Evolutionary conservation across 805 yeast species (phyloP), one percentile per base, ranked within the genome.

Genomic region (Zygosaccharomyces lentus): DNA sequence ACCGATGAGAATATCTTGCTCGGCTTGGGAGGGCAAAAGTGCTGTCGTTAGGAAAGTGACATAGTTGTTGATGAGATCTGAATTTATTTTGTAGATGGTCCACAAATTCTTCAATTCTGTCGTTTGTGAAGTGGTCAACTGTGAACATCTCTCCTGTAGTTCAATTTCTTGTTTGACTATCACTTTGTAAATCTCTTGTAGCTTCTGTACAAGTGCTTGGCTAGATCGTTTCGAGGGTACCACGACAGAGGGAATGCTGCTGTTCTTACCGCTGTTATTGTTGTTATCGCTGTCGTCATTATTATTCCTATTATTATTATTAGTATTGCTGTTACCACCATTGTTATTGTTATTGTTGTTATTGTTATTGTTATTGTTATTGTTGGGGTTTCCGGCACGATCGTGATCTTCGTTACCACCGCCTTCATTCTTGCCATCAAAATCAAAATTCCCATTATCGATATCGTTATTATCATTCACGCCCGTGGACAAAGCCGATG

Each of bases 11-110:
- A 62, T 48, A 47, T 65, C 68, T 34, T 61, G 66, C 37, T 54
- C 56, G 9, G 89, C 80, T 59, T 80, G 82, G 27, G 84, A 82
- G 13, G 89, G 88, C 41, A 82, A 77, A 50, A 84, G 69, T 1
- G 90, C 87, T 15, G 85, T 81, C 10, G 83, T 74, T 34, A 84
- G 63, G 55, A 84, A 84, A 54, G 84, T 88, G 50, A 82, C 80
- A 58, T 84, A 85, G 55, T 82, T 78, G 61, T 85, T 86, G 46
- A 84, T 67, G 31, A 85, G 65, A 26, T 80, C 80, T 13, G 81
- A 71, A 60, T 83, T 82, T 52, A 80, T 76, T 60, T 80, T 84
- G 65, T 84, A 84, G 16, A 82, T 81, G 15, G 77, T 71, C 90
- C 90, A 84, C 45, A 84, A 65, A 56, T 81, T 83, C 52, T 82